Evolutionary conservation across 345 rosid species (phyloP).

Genomic region (Microthlaspi erraticum): DNA sequence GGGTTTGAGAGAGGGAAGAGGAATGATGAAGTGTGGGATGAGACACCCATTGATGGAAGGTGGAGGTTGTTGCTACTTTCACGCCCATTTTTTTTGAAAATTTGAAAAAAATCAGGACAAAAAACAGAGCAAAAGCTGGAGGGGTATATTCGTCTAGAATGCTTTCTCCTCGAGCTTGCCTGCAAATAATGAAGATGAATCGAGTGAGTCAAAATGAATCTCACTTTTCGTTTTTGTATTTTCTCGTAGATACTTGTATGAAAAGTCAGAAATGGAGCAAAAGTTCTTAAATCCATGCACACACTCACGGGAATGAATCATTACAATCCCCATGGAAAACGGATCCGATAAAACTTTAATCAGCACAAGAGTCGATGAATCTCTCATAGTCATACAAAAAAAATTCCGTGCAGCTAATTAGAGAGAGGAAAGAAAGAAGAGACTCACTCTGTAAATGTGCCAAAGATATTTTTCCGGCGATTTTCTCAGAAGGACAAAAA

Average conservation of each 20-base stretch:
- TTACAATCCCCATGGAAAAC: slow-evolving; percentile 38
- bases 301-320: slow-evolving; percentile 39
- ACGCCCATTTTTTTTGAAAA: slow-evolving; percentile 62
- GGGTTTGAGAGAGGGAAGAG: slow-evolving; percentile 61
- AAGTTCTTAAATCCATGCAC: slow-evolving; percentile 25
- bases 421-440: not conserved
- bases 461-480: slow-evolving; percentile 2
- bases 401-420: slow-evolving; percentile 3
- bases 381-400: slow-evolving; percentile 11
- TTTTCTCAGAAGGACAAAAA: slow-evolving; percentile 4
- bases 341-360: slow-evolving; percentile 43
- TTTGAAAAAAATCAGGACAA: not conserved
- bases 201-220: not conserved
- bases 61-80: slow-evolving; percentile 57
- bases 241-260: not conserved
- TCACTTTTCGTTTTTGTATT: not conserved
- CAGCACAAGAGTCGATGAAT: slow-evolving; percentile 33
- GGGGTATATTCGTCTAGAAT: not conserved
- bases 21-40: slow-evolving; percentile 58
- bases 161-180: slow-evolving; percentile 37
- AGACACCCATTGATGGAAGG: slow-evolving; percentile 67
- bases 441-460: slow-evolving; percentile 42
- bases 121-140: slow-evolving; percentile 14
- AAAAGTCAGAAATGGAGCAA: not conserved
- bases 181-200: slow-evolving; percentile 38